Conservation (phyloP, 2,329 filamentous ascomycete genomes). For the Sclerotinia subarctica region DNA sequence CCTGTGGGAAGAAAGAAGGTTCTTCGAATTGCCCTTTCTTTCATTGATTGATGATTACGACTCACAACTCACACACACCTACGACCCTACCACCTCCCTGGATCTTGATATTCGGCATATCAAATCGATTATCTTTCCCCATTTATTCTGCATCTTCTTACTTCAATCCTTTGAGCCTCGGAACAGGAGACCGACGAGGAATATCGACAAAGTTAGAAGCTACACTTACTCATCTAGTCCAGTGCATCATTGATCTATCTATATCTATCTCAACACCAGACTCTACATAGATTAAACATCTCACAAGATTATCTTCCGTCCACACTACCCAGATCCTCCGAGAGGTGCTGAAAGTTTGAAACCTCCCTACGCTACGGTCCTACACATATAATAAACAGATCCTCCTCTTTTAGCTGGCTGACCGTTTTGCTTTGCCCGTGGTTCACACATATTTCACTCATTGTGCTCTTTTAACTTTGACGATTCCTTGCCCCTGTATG, state of each 20-base stretch:
- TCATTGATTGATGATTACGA: not conserved
- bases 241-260: not conserved
- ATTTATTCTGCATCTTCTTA: not conserved
- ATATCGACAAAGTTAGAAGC: not conserved
- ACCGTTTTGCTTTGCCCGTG: not conserved
- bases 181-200: not conserved
- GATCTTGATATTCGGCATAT: not conserved
- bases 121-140: too few species aligned
- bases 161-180: not conserved
- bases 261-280: not conserved
- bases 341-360: not conserved
- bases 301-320: not conserved
- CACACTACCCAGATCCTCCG: not conserved
- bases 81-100: too few species aligned
- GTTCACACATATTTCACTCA: not conserved
- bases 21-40: too few species aligned
- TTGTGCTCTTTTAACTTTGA: not conserved
- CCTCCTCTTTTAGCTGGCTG: not conserved
- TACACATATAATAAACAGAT: not conserved
- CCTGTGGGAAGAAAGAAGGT: not conserved
- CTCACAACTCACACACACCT: too few species aligned
- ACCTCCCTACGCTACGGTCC: not conserved
- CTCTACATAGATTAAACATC: not conserved
- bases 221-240: not conserved
- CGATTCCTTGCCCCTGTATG: constrained; percentile 9